phyloP scores from a whole-genome alignment of 805 yeast species.

The Grigorovia yakushimaensis region DNA sequence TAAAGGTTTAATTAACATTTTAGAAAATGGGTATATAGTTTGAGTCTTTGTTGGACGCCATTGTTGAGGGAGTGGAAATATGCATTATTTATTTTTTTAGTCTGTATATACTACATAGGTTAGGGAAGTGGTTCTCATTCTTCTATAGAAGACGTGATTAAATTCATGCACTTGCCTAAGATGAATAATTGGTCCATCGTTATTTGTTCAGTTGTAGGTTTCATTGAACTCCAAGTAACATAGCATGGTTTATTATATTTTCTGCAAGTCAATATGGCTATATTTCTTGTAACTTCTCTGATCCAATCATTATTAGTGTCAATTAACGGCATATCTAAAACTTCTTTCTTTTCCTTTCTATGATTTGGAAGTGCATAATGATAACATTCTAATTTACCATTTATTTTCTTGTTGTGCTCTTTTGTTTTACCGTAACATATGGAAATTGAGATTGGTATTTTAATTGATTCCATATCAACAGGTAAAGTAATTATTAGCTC shows the following conservation, averaged over 20 bases:
- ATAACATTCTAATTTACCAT: conserved; percentile 13
- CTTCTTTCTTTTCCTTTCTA: conserved; percentile 6
- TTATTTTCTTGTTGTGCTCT: background rate
- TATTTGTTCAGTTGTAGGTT: background rate
- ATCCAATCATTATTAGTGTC: conserved; percentile 21
- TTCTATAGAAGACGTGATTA: conserved; percentile 4
- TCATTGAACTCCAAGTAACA: conserved; percentile 13
- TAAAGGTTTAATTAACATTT: conserved; percentile 28
- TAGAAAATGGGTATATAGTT: conserved; percentile 10
- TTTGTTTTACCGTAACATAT: conserved; percentile 6
- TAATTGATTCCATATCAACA: background rate
- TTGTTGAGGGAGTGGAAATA: background rate
- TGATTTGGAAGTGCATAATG: conserved; percentile 21
- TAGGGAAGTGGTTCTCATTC: background rate
- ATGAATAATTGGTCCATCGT: conserved; percentile 19
- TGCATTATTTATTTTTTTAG: too few species aligned
- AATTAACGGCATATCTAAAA: conserved; percentile 18
- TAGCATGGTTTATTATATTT: conserved; percentile 22
- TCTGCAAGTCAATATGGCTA: conserved; percentile 19
- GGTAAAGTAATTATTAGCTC: conserved; percentile 19
- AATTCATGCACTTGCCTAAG: conserved; percentile 16
- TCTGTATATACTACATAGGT: background rate
- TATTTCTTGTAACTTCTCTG: conserved; percentile 22
- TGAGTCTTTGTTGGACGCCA: background rate
- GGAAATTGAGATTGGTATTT: conserved; percentile 15